A percentile compares a stretch with the other conserved stretches of the same genome.
Conservation (phyloP, 176 grass and related monocot species). For the Avena sativa region DNA sequence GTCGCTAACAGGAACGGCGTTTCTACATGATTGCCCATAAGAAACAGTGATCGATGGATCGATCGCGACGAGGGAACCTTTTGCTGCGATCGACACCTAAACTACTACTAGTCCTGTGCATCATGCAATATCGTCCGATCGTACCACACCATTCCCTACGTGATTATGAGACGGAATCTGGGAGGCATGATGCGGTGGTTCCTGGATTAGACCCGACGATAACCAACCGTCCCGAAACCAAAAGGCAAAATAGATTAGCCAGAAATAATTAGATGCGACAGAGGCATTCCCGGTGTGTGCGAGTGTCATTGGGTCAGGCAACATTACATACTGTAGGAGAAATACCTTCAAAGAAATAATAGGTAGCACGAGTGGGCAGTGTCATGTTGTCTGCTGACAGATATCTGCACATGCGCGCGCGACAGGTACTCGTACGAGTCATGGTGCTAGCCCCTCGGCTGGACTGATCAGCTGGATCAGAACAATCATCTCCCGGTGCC, state of each 20-base stretch:
- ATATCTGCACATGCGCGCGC: not conserved
- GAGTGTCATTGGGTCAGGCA: conserved; percentile 35
- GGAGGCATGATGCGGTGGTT: conserved; percentile 33
- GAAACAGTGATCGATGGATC: not conserved
- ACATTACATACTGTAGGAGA: not conserved
- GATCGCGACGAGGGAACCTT: conserved; percentile 2
- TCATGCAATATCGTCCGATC: not conserved
- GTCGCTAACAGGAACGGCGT: not conserved
- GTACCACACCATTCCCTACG: not conserved
- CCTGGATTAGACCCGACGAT: conserved; percentile 26
- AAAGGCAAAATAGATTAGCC: not conserved
- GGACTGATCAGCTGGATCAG: not conserved
- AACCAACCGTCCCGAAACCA: not conserved
- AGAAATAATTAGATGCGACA: not conserved
- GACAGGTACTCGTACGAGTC: too few relatives aligned
- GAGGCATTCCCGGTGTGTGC: conserved; percentile 29
- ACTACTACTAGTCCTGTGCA: not conserved
- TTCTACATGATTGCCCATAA: conserved; percentile 1
- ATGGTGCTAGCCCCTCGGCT: too few relatives aligned
- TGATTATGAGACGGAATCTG: conserved; percentile 38
- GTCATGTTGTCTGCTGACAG: not conserved
- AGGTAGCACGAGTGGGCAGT: not conserved
- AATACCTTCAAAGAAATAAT: not conserved
- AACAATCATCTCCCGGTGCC: not conserved
- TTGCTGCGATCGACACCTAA: conserved; percentile 15